Percentiles rank a stretch among this genome's conserved stretches.
phyloP scores from a whole-genome alignment of 305 asterid species.

The Fraxinus sp. region DNA sequence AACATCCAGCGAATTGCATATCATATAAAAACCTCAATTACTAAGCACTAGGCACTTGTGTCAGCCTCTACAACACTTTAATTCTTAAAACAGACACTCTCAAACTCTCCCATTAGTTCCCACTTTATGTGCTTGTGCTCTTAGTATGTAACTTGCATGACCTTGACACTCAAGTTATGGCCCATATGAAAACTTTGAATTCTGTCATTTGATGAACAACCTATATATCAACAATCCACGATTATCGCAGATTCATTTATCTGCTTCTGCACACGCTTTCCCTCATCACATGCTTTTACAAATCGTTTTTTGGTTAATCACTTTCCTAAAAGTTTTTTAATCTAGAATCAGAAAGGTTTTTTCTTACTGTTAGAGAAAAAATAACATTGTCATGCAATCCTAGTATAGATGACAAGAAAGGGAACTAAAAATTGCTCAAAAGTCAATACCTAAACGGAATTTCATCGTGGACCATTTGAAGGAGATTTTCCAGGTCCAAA shows the following conservation, averaged over 20 bases:
- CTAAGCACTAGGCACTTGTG: background rate
- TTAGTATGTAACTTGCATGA: constrained; percentile 2
- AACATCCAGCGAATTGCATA: background rate
- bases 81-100: background rate
- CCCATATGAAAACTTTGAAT: background rate
- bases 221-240: background rate
- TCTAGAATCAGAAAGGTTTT: background rate
- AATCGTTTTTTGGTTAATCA: background rate
- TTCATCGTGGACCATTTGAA: constrained; percentile 88
- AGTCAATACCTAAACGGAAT: constrained; percentile 70
- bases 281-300: background rate
- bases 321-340: background rate
- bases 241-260: background rate
- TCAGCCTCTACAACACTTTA: background rate
- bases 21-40: background rate
- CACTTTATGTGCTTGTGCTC: background rate
- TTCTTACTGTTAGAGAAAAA: background rate
- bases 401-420: constrained; percentile 15
- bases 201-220: background rate
- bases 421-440: constrained; percentile 14
- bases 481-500: constrained; percentile 83
- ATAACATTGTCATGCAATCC: constrained; percentile 13
- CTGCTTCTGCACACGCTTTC: background rate
- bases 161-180: background rate
- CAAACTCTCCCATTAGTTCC: background rate